Evolutionary conservation across 345 rosid genomes (phyloP).

Genomic region (Camelina laxa): DNA sequence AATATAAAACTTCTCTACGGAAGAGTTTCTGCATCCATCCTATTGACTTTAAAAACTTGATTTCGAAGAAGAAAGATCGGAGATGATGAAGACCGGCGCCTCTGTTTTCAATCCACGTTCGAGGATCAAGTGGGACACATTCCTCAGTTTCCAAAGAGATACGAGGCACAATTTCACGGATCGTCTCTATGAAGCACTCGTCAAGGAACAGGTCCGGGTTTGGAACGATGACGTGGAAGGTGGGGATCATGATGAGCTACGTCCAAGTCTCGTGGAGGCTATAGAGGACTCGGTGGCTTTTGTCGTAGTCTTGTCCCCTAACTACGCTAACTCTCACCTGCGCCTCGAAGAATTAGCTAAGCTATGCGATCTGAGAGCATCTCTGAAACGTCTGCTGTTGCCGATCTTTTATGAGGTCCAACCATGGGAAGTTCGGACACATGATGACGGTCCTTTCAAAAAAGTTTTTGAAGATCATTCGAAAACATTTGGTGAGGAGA

Average conservation of each 20-base stretch:
- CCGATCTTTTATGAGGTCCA: constrained; percentile 55
- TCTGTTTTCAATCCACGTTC: constrained; percentile 27
- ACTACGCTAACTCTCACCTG: constrained; percentile 54
- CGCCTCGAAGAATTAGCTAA: constrained; percentile 56
- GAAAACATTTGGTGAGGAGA: too few species aligned
- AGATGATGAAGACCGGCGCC: constrained; percentile 23
- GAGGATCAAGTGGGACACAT: constrained; percentile 58
- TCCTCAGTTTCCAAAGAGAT: constrained; percentile 61
- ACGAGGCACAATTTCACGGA: constrained; percentile 44
- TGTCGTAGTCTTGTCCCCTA: constrained; percentile 47
- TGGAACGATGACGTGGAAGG: constrained; percentile 43
- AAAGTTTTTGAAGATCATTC: too few species aligned
- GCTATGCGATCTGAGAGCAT: constrained; percentile 41
- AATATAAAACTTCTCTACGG: not conserved
- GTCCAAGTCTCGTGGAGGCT: constrained; percentile 46
- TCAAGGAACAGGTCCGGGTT: constrained; percentile 40
- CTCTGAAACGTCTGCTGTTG: constrained; percentile 40
- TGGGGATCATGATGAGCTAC: constrained; percentile 45
- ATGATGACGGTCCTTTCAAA: too few species aligned
- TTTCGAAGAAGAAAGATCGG: constrained; percentile 8
- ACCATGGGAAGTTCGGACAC: too few species aligned
- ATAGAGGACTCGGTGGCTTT: constrained; percentile 60
- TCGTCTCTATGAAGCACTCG: constrained; percentile 33
- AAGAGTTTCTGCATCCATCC: constrained; percentile 17
- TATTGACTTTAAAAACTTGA: constrained; percentile 5